phyloP scores from a whole-genome alignment of 1,284 basidiomycete species.

The Mycosarcoma mackinlayi region DNA sequence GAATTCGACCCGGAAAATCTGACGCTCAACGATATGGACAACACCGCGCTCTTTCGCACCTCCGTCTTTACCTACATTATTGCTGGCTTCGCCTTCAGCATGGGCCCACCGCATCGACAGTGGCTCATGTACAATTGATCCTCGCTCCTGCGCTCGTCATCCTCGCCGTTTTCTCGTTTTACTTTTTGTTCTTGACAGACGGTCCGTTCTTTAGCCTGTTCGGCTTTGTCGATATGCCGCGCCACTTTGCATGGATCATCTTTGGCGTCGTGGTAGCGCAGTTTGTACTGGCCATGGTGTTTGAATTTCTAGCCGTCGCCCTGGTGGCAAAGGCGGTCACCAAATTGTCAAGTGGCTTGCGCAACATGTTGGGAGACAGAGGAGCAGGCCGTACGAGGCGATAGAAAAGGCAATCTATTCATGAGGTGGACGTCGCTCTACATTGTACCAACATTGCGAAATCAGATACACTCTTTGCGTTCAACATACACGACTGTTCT shows the following conservation, averaged over 20 bases:
- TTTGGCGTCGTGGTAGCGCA: slow-evolving; percentile 49
- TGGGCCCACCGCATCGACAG: slow-evolving; percentile 52
- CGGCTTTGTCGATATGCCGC: slow-evolving; percentile 36
- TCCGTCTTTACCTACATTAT: slow-evolving; percentile 56
- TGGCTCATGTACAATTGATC: slow-evolving; percentile 42
- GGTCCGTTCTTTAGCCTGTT: slow-evolving; percentile 51
- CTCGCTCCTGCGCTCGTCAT: slow-evolving; percentile 32
- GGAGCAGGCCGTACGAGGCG: slow-evolving; percentile 16
- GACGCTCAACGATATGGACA: slow-evolving; percentile 47
- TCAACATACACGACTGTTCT: no score
- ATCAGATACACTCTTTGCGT: no score
- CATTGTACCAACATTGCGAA: neutral
- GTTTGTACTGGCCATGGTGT: slow-evolving; percentile 23
- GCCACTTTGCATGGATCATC: slow-evolving; percentile 39
- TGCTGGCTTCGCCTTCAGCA: slow-evolving; percentile 30
- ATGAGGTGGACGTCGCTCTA: neutral
- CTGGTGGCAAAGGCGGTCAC: slow-evolving; percentile 10
- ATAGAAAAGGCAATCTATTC: slow-evolving; percentile 15
- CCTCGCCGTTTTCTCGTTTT: slow-evolving; percentile 36
- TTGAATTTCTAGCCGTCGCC: slow-evolving; percentile 25
- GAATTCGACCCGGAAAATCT: slow-evolving; percentile 46
- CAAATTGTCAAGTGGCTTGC: slow-evolving; percentile 6
- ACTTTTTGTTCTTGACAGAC: slow-evolving; percentile 49
- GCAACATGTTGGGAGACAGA: slow-evolving; percentile 6
- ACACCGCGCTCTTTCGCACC: slow-evolving; percentile 39